A percentile compares a stretch with the other conserved stretches of the same genome.
phyloP scores from a whole-genome alignment of 495 filamentous ascomycete genomes.

The Trichocladium uniseriatum region DNA sequence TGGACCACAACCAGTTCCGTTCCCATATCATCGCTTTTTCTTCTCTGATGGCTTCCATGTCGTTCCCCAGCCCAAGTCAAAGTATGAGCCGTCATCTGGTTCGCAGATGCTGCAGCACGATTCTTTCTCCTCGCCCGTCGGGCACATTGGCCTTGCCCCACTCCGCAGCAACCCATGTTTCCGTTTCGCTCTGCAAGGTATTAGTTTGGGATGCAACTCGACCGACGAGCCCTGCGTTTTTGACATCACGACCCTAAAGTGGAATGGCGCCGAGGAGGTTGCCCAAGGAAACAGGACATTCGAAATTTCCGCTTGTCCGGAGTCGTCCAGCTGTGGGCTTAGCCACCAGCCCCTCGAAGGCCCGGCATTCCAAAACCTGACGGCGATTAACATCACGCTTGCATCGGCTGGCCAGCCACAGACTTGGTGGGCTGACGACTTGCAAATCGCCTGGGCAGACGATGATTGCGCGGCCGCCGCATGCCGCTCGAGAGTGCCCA shows the following conservation, averaged over 20 bases:
- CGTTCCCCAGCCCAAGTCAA: constrained; percentile 15
- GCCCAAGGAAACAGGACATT: constrained; percentile 21
- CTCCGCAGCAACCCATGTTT: constrained; percentile 30
- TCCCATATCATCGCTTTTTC: constrained; percentile 35
- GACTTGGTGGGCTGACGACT: constrained; percentile 37
- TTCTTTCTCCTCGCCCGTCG: constrained; percentile 15
- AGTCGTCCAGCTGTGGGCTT: constrained; percentile 25
- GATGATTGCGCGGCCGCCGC: constrained; percentile 29
- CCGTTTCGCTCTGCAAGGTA: constrained; percentile 33
- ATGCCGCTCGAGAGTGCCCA: constrained; percentile 30
- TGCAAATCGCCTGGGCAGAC: constrained; percentile 36
- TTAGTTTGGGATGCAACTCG: constrained; percentile 35
- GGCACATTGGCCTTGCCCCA: constrained; percentile 29
- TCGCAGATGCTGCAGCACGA: constrained; percentile 31
- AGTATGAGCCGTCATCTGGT: constrained; percentile 32
- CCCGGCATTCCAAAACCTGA: constrained; percentile 28
- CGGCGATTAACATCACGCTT: constrained; percentile 29
- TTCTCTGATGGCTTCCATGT: constrained; percentile 33
- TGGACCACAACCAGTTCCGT: constrained; percentile 24
- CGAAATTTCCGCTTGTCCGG: constrained; percentile 27
- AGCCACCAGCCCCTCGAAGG: constrained; percentile 23
- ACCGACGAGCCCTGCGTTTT: constrained; percentile 28
- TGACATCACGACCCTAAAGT: constrained; percentile 30
- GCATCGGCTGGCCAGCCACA: constrained; percentile 20
- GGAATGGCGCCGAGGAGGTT: constrained; percentile 16